Percentiles rank a stretch among this genome's conserved stretches.
These are phyloP conservation scores for Hydnomerulius pinastri DNA, from an alignment of 768 basidiomycete genomes.

Conservation along the genomic window DNA sequence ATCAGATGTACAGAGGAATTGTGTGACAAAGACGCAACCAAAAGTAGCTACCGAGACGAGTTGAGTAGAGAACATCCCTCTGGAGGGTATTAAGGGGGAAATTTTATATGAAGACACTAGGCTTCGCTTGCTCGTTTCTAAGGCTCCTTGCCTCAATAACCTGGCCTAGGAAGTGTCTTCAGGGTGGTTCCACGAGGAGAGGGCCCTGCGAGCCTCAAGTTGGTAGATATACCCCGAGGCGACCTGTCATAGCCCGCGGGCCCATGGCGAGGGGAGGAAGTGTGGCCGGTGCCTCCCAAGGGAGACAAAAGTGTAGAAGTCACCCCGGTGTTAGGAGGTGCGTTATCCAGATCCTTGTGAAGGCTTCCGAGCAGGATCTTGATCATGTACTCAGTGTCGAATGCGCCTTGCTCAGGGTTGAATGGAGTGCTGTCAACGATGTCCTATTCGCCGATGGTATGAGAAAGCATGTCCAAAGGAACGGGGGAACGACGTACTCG, in stretches of 20 bases:
- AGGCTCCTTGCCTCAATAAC: too few relatives aligned
- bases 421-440: slow-evolving; percentile 50
- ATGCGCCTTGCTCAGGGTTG: slow-evolving; percentile 29
- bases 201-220: too few relatives aligned
- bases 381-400: slow-evolving; percentile 37
- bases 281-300: not conserved
- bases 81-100: too few relatives aligned
- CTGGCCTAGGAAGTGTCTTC: too few relatives aligned
- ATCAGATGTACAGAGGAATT: too few relatives aligned
- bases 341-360: slow-evolving; percentile 17
- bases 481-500: slow-evolving; percentile 16
- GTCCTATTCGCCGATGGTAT: slow-evolving; percentile 32
- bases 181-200: too few relatives aligned
- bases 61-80: too few relatives aligned
- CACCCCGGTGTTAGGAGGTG: slow-evolving; percentile 3
- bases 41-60: too few relatives aligned
- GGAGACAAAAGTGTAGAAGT: slow-evolving; percentile 13
- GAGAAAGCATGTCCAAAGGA: not conserved
- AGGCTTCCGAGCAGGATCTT: slow-evolving; percentile 35
- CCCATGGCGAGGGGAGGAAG: not conserved
- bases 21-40: too few relatives aligned
- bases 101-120: too few relatives aligned
- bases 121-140: too few relatives aligned
- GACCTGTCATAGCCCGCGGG: not conserved
- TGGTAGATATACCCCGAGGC: too few relatives aligned